Evolutionary conservation across 116 monocot genomes (phyloP).

Genomic region (Zostera marina): DNA sequence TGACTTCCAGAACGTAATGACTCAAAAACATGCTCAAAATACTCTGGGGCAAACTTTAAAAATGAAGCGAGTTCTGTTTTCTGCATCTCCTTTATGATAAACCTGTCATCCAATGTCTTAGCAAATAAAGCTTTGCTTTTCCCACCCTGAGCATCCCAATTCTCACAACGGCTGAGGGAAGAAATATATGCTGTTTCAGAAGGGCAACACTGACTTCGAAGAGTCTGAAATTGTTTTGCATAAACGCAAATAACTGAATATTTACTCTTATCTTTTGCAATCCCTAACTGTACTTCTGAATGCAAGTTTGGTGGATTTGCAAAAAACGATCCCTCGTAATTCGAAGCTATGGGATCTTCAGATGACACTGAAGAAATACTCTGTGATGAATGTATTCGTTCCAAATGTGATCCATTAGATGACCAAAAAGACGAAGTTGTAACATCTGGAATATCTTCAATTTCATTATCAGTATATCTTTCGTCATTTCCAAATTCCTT

Average conservation of each 20-base stretch:
- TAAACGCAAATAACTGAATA: slow-evolving; percentile 59
- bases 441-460: slow-evolving; percentile 17
- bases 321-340: slow-evolving; percentile 19
- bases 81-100: slow-evolving; percentile 95
- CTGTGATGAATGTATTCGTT: slow-evolving; percentile 15
- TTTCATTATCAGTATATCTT: slow-evolving; percentile 11
- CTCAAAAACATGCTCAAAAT: slow-evolving; percentile 61
- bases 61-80: slow-evolving; percentile 89
- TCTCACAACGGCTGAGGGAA: slow-evolving; percentile 73
- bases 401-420: slow-evolving; percentile 33
- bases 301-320: slow-evolving; percentile 31
- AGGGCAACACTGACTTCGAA: slow-evolving; percentile 66
- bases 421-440: slow-evolving; percentile 31
- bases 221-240: slow-evolving; percentile 57
- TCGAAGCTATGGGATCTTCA: slow-evolving; percentile 24
- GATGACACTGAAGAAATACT: slow-evolving; percentile 36
- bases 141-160: slow-evolving; percentile 98
- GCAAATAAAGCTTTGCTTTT: slow-evolving; percentile 95
- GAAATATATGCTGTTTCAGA: slow-evolving; percentile 78
- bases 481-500: slow-evolving; percentile 15
- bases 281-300: slow-evolving; percentile 36
- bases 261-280: slow-evolving; percentile 36
- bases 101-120: slow-evolving; percentile 90
- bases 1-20: slow-evolving; percentile 72
- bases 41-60: slow-evolving; percentile 73